These are phyloP conservation scores for Pseudomassariella vexata DNA, from an alignment of 2,329 filamentous ascomycete genomes.

Conservation along the genomic window DNA sequence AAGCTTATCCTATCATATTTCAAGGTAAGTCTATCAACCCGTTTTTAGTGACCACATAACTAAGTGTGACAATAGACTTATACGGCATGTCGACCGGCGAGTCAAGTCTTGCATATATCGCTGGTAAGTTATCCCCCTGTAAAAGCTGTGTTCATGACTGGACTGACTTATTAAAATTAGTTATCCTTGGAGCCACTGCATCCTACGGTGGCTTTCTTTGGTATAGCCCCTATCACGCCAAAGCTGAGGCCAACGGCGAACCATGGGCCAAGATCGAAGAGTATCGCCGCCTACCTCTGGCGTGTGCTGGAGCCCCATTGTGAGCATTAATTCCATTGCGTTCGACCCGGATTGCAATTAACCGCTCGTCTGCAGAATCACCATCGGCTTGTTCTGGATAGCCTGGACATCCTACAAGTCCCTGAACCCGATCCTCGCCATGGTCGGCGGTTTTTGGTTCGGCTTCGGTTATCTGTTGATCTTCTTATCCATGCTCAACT, in stretches of 20 bases:
- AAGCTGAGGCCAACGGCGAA: constrained; percentile 6
- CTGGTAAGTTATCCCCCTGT: no score
- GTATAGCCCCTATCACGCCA: no score
- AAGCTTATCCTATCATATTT: constrained; percentile 55
- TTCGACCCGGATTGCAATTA: no score
- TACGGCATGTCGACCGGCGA: constrained; percentile 34
- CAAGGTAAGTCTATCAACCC: no score
- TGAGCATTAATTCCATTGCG: background rate
- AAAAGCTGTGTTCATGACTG: no score
- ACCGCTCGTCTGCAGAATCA: no score
- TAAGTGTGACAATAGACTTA: no score
- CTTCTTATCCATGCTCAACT: constrained; percentile 42
- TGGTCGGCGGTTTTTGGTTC: constrained; percentile 8
- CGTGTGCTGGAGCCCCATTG: constrained; percentile 11
- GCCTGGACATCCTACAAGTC: constrained; percentile 9
- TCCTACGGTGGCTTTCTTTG: no score
- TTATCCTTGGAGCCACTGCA: no score
- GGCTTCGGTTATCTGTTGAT: constrained; percentile 15
- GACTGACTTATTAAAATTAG: no score
- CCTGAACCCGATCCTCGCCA: constrained; percentile 9
- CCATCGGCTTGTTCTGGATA: constrained; percentile 14
- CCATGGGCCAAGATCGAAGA: constrained; percentile 9
- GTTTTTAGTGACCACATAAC: no score
- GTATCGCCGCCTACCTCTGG: constrained; percentile 10
- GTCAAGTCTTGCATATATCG: no score